phyloP scores from a whole-genome alignment of 176 grass and related monocot species.

The Echinochloa phyllopogon region DNA sequence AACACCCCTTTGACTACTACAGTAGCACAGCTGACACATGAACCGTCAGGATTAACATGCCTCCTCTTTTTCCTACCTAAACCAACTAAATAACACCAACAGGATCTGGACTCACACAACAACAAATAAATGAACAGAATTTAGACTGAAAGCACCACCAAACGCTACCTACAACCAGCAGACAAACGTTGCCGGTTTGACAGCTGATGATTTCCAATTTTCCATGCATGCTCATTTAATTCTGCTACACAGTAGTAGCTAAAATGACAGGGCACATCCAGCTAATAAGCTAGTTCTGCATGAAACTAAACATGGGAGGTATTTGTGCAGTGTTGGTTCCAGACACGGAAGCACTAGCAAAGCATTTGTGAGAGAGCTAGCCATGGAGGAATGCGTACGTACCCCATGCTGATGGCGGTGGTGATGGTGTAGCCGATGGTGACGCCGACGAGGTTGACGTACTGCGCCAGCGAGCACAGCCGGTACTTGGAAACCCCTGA shows the following conservation, averaged over 20 bases:
- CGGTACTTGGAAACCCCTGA: conserved; percentile 68
- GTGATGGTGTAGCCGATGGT: conserved; percentile 96
- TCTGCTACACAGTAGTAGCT: neutral
- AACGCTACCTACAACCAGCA: neutral
- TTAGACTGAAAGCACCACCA: neutral
- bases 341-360: neutral
- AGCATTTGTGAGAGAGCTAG: too few relatives aligned
- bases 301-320: conserved; percentile 3
- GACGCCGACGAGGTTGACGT: conserved; percentile 81
- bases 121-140: neutral
- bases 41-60: neutral
- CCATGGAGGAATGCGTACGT: neutral
- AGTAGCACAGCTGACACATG: neutral
- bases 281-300: neutral
- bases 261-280: neutral
- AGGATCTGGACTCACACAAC: neutral
- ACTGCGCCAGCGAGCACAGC: conserved; percentile 80
- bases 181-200: neutral
- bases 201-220: neutral
- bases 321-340: neutral
- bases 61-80: neutral
- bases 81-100: neutral
- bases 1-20: neutral
- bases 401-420: conserved; percentile 98
- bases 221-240: neutral